Conservation (phyloP, 495 filamentous ascomycete genomes). For the Letharia columbiana region DNA sequence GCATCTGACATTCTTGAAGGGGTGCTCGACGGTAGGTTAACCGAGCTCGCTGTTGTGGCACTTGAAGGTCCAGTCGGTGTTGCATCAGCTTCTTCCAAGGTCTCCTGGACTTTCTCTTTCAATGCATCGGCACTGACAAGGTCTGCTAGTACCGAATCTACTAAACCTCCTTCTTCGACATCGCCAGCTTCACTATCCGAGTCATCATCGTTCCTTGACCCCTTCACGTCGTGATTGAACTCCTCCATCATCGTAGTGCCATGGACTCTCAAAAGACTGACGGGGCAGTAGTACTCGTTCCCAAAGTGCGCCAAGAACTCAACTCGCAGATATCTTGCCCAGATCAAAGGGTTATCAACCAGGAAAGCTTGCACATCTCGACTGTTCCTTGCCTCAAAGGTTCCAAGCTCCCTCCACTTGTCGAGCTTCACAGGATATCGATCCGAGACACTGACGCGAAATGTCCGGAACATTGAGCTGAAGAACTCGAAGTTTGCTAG, state of each 20-base stretch:
- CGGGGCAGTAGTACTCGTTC: slow-evolving; percentile 89
- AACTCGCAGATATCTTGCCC: slow-evolving; percentile 84
- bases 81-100: not conserved
- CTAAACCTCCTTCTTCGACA: slow-evolving; percentile 26
- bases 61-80: not conserved
- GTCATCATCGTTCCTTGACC: slow-evolving; percentile 51
- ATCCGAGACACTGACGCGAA: slow-evolving; percentile 84
- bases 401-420: slow-evolving; percentile 83
- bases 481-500: slow-evolving; percentile 99
- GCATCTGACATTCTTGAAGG: not conserved
- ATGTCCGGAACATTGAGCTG: slow-evolving; percentile 86
- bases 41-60: not conserved
- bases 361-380: slow-evolving; percentile 91
- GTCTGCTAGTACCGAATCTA: slow-evolving; percentile 23
- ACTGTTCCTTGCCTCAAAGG: slow-evolving; percentile 82
- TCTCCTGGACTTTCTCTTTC: slow-evolving; percentile 1
- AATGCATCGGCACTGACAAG: slow-evolving; percentile 22
- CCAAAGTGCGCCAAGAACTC: slow-evolving; percentile 93
- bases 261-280: slow-evolving; percentile 85
- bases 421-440: slow-evolving; percentile 86
- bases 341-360: slow-evolving; percentile 86
- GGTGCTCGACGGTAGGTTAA: not conserved
- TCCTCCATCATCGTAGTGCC: slow-evolving; percentile 96
- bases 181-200: slow-evolving; percentile 38
- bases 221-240: slow-evolving; percentile 67